Conservation (phyloP, 1,284 basidiomycete species). For the Trichosporon sp. region DNA sequence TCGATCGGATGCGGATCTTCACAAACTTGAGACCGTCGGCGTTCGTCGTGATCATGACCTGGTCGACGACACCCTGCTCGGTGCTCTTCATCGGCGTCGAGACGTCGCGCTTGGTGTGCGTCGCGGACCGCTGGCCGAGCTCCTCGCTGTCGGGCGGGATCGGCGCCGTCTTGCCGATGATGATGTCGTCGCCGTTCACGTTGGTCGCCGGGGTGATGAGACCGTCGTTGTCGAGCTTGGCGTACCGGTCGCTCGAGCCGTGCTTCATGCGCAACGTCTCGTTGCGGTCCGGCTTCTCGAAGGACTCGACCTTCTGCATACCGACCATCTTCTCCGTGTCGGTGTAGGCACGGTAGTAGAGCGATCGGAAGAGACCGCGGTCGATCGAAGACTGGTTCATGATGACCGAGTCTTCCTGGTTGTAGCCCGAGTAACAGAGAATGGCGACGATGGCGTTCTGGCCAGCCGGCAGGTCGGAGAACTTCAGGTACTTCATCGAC, state of each 20-base stretch:
- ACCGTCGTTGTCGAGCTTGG: conserved; percentile 95
- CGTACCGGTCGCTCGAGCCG: conserved; percentile 73
- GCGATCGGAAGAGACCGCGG: conserved; percentile 94
- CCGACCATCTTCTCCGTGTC: conserved; percentile 98
- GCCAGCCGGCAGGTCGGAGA: conserved; percentile 94
- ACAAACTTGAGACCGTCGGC: conserved; percentile 96
- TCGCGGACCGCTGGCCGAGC: conserved; percentile 85
- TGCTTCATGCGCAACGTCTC: conserved; percentile 95
- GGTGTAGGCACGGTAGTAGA: conserved; percentile 98
- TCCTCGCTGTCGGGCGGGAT: conserved; percentile 96
- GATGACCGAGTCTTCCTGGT: conserved; percentile 99
- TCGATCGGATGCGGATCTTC: conserved; percentile 93
- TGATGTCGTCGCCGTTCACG: conserved; percentile 95
- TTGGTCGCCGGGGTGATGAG: conserved; percentile 92
- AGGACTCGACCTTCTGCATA: conserved; percentile 85
- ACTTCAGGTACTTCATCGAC: conserved; percentile 97
- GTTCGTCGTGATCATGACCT: conserved; percentile 94
- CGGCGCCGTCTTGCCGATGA: conserved; percentile 98
- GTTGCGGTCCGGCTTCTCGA: conserved; percentile 92
- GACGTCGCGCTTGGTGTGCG: conserved; percentile 87
- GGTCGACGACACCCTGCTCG: conserved; percentile 95
- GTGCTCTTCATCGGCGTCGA: conserved; percentile 97
- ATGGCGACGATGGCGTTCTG: conserved; percentile 99
- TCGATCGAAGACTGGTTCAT: conserved; percentile 99
- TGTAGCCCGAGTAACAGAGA: conserved; percentile 97